Conservation (phyloP, 768 basidiomycete genomes). For the Kwoniella sp. region DNA sequence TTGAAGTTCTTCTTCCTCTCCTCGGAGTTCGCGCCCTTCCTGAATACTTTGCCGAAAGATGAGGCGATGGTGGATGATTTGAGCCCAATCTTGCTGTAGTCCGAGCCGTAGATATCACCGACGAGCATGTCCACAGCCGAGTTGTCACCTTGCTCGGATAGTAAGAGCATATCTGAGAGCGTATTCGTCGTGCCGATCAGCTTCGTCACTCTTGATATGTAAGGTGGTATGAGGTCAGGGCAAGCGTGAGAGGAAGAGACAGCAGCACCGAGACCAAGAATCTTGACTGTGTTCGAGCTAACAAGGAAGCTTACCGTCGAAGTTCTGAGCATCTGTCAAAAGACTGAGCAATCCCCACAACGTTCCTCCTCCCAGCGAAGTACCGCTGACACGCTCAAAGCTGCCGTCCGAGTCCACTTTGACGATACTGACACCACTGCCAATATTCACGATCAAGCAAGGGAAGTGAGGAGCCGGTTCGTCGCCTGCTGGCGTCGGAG, state of each 20-base stretch:
- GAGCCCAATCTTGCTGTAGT: slow-evolving; percentile 90
- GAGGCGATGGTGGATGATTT: slow-evolving; percentile 98
- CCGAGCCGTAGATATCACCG: slow-evolving; percentile 98
- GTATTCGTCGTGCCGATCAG: neutral
- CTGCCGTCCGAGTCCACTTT: slow-evolving; percentile 93
- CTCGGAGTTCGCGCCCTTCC: slow-evolving; percentile 64
- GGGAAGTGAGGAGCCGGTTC: slow-evolving; percentile 74
- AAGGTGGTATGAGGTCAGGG: neutral
- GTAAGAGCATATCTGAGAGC: slow-evolving; percentile 87
- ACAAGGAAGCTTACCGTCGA: slow-evolving; percentile 76
- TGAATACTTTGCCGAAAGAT: slow-evolving; percentile 97
- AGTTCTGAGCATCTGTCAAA: slow-evolving; percentile 89
- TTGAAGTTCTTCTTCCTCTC: slow-evolving; percentile 76
- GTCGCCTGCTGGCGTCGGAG: slow-evolving; percentile 58
- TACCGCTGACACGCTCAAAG: slow-evolving; percentile 95
- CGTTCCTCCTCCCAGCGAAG: slow-evolving; percentile 94
- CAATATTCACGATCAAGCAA: slow-evolving; percentile 96
- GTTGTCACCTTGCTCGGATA: slow-evolving; percentile 94
- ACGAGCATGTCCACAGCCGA: slow-evolving; percentile 96
- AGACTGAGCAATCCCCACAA: slow-evolving; percentile 94
- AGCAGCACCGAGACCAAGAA: no score
- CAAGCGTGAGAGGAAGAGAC: neutral
- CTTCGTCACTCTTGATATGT: neutral
- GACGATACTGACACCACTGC: slow-evolving; percentile 95
- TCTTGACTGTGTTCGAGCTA: neutral